Percentiles rank a stretch among this genome's conserved stretches.
These are phyloP conservation scores for Protea cynaroides DNA, from an alignment of 164 flowering plant genomes.

Conservation along the genomic window DNA sequence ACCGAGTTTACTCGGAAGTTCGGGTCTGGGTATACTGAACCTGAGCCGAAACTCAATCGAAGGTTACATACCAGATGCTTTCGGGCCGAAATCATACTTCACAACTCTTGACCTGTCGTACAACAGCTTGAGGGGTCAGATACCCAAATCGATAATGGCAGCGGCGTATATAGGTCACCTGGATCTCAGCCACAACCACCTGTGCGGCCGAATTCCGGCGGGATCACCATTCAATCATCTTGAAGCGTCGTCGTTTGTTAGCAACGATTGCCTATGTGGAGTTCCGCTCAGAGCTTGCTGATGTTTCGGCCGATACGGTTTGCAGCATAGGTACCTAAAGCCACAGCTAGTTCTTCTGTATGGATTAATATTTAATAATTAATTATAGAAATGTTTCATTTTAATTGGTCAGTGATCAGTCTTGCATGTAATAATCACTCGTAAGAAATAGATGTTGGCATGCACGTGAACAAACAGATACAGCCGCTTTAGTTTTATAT, in stretches of 20 bases:
- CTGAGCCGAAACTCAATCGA: slow-evolving; percentile 57
- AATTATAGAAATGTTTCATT: too few species aligned
- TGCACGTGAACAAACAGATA: too few species aligned
- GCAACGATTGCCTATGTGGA: slow-evolving; percentile 86
- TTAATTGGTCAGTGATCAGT: too few species aligned
- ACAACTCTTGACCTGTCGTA: slow-evolving; percentile 58
- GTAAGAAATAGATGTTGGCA: too few species aligned
- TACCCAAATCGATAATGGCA: slow-evolving; percentile 52
- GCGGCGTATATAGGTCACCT: slow-evolving; percentile 76
- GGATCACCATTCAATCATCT: slow-evolving; percentile 76
- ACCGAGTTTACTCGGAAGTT: slow-evolving; percentile 32
- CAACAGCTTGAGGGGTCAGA: slow-evolving; percentile 48
- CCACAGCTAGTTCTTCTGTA: neutral
- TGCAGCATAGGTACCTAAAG: too few species aligned
- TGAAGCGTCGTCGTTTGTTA: slow-evolving; percentile 70
- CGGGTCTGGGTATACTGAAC: slow-evolving; percentile 51
- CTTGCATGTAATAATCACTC: too few species aligned
- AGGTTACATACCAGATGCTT: slow-evolving; percentile 68
- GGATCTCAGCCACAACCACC: slow-evolving; percentile 79
- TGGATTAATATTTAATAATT: too few species aligned
- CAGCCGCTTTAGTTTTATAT: too few species aligned
- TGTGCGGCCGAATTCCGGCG: slow-evolving; percentile 70
- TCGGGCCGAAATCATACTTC: slow-evolving; percentile 68
- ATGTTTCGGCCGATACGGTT: neutral
- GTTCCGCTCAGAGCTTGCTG: slow-evolving; percentile 57